Evolutionary conservation across 1,284 basidiomycete species (phyloP).

Genomic region (Athelia sp.): DNA sequence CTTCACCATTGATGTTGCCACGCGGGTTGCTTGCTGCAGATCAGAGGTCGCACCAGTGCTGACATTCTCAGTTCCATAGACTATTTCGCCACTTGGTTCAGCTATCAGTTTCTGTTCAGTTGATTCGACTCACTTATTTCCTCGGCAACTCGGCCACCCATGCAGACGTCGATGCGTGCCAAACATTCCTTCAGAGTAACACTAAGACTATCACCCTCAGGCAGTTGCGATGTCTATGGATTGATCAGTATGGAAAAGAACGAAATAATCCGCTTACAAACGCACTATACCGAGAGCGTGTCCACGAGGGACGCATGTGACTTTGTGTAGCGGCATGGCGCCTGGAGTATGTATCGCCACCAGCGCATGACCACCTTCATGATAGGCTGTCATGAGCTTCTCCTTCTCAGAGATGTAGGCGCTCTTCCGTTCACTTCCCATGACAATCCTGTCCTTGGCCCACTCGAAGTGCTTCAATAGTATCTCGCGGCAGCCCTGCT

Average conservation of each 20-base stretch:
- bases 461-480: constrained; percentile 87
- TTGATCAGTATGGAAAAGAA: constrained; percentile 1
- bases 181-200: constrained; percentile 68
- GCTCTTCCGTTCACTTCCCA: constrained; percentile 91
- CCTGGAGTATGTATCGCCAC: constrained; percentile 89
- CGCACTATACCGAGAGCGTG: constrained; percentile 85
- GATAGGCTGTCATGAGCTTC: constrained; percentile 89
- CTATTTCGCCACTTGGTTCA: constrained; percentile 29
- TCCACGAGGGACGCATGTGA: constrained; percentile 92
- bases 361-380: constrained; percentile 94
- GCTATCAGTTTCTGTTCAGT: constrained; percentile 8
- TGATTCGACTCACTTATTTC: constrained; percentile 61
- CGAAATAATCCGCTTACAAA: constrained; percentile 12
- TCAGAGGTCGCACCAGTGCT: constrained; percentile 91
- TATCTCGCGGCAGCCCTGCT: constrained; percentile 73
- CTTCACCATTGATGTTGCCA: constrained; percentile 88
- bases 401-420: constrained; percentile 82
- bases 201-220: constrained; percentile 78
- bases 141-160: constrained; percentile 93
- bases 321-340: constrained; percentile 93
- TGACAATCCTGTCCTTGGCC: constrained; percentile 94
- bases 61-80: constrained; percentile 85
- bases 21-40: constrained; percentile 72
- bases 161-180: constrained; percentile 82
- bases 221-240: constrained; percentile 76